Base-by-base conservation (phyloP, 2,329 filamentous ascomycete genomes). In the Ceratocystis destructans region DNA sequence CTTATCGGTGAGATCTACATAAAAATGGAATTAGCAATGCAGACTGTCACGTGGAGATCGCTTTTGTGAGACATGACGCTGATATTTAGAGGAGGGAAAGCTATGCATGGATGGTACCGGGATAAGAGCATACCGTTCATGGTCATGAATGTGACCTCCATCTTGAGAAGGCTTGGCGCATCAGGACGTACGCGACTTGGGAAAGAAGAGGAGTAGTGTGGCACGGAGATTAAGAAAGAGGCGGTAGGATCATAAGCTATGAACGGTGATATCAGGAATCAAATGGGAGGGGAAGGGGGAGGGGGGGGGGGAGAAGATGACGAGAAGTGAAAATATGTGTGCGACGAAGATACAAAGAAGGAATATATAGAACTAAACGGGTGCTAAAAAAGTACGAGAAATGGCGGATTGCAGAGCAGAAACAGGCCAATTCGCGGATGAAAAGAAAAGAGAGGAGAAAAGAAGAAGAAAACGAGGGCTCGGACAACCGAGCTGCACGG, bases 121-220 rank as follows among this genome's bases (percentile, higher is more conserved):
- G 55, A 53, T 53, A 53, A 41, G 37, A 5, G 17, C 55, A 59
- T 59, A 89, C 90, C 90, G 74, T 94, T 90, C 73, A 95, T 94
- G 71, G 89, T 91, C 78, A 95, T 94, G 77, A 95, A 95, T 41
- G 90, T 94, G 71, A 88, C 88, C 76, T 92, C 88, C 88, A 90
- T 89, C 70, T 73, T 74, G 72, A 17, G 33, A 59, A 33, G 55
- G 28, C 55, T 59, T 59, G 55, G 55, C 55, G 22, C 55, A 59
- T 59, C 31, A 59, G 55, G 55, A 59, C 31, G 55, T 59, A 59
- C 55, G 22, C 15, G 17, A 33, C 25, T 20, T n/a, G 15, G 17
- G 22, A 59, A 59, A 59, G 12, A 33, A 59, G 31, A 33, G 28
- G 25, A 31, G 25, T 37, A 31, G 25, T 15, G 55, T 59, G 55